Base-by-base conservation (phyloP, 192 early-diverging fungal species). In the Backusella psychrophila region DNA sequence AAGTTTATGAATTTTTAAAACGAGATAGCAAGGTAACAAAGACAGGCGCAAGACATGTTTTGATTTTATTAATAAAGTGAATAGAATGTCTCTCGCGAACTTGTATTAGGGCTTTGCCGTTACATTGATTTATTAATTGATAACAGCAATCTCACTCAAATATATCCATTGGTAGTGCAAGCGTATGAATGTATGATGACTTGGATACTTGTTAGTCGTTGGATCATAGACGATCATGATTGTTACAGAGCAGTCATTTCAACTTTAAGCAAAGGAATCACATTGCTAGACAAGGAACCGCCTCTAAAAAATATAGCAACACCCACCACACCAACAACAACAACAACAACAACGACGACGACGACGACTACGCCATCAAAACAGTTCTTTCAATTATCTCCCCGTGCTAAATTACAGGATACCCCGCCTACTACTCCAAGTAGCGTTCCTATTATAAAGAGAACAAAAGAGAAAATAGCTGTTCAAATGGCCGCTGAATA, bases 401-500 rank as follows among this genome's bases (percentile, higher is more conserved):
- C 75, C 3, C 75, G 75, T 33, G 39, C 35, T 3, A 71, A 70
- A 31, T 63, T 59, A 34, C 23, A 33, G 66, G 15, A 71, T 38
- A 26, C 29, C 34, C 38, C 35, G 56, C 21, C 35, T 35, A 49
- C 33, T 38, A 26, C 26, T 6, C 23, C 66, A 29, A 19, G 34
- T 19, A 49, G 46, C 6, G 31, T 8, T 12, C 53, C 66, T 42
- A 12, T 7, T 65, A 6, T 8, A 33, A 68, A 21, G 17, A 46
- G 76, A 33, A 38, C 52, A 49, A 82, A 79, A 52, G 87, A 88
- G 21, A 85, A 90, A 56, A 75, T 87, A 0, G 80, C 83, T 33
- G 89, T 96, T 11, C 92, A 94, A 74, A 81, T 85, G 67, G 89
- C 92, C 4, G 93, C 94, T 1, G 94, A 96, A 46, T 84, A 87